Evolutionary conservation across 1,284 basidiomycete species (phyloP), one percentile per base, ranked within the genome.

Genomic region (Cyathus olla): DNA sequence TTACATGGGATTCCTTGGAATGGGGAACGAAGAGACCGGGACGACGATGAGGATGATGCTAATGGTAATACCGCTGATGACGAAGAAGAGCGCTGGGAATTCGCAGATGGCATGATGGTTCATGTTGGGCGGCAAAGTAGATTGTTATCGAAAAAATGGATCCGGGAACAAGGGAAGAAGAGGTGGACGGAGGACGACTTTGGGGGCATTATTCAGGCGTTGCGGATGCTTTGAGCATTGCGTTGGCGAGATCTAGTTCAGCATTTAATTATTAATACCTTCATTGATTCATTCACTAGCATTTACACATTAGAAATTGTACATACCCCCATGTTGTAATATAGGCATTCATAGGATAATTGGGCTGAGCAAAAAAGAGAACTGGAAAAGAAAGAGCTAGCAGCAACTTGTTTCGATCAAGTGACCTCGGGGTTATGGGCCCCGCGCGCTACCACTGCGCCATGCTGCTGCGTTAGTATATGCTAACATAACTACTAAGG

Each of bases 181-280:
- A 72, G 80, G n/a, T 75, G 72, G 65, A 77, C 80, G 61, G 73
- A 78, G 55, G 64, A 76, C 58, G 76, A 80, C 65, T 74, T 69
- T 52, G 56, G 70, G n/a, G 67, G 69, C 54, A 56, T 77, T 39
- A 55, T 76, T 27, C 51, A 63, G 28, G 68, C 65, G 15, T 61
- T 77, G 46, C 60, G 76, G 28, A 57, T 65, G 5, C 56, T 76
- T 35, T 35, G 31, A 35, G 31, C n/a, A n/a, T n/a, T n/a, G 13
- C 31, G 31, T 8, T 8, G 13, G 31, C n/a, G 31, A 13, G 31
- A 35, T 35, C 31, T 35, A 35, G 61, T 48, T 19, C 26, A 39
- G 42, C 48, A 22, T 42, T 53, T 1, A 28, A 35, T 56, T 22
- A 40, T 40, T 58, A 8, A 35, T 56, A 29, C 28, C 5, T 47